Conservation (phyloP, 75 land plant genomes). For the Selaginella moellendorffii region DNA sequence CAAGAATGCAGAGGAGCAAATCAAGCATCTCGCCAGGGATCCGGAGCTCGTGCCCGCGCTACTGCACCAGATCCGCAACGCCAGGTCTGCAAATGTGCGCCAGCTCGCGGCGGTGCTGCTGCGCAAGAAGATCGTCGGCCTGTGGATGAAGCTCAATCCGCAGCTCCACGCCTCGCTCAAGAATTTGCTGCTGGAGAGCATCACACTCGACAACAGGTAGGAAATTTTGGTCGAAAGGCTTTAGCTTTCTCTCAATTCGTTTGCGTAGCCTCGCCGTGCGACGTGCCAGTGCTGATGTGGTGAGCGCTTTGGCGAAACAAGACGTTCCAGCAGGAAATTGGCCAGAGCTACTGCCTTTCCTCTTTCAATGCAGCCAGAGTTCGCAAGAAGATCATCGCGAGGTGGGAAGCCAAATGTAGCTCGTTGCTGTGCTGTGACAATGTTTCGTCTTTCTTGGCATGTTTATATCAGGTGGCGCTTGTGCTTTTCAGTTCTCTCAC, state of each 20-base stretch:
- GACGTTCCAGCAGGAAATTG: conserved; percentile 94
- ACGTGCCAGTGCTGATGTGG: conserved; percentile 90
- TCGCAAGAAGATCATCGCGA: conserved; percentile 92
- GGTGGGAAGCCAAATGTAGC: conserved; percentile 35
- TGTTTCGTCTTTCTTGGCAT: background rate
- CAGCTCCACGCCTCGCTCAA: conserved; percentile 44
- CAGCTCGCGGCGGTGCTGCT: conserved; percentile 88
- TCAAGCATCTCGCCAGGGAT: conserved; percentile 71
- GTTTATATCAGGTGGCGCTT: conserved; percentile 54
- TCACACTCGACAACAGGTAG: conserved; percentile 75
- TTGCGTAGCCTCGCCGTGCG: conserved; percentile 66
- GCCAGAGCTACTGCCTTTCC: conserved; percentile 90
- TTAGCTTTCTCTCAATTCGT: too few species aligned
- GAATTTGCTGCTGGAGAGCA: conserved; percentile 67
- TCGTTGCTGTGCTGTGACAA: background rate
- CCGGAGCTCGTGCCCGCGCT: conserved; percentile 84
- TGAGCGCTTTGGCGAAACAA: conserved; percentile 88
- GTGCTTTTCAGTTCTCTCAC: conserved; percentile 92
- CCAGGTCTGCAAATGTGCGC: conserved; percentile 80
- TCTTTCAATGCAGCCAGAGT: conserved; percentile 94
- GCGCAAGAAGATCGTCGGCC: conserved; percentile 89
- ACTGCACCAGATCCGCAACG: conserved; percentile 75
- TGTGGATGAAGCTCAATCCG: conserved; percentile 77
- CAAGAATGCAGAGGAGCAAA: conserved; percentile 92
- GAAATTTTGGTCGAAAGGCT: too few species aligned